phyloP scores from a whole-genome alignment of 345 rosid species.

The Citrus mangshanensis region DNA sequence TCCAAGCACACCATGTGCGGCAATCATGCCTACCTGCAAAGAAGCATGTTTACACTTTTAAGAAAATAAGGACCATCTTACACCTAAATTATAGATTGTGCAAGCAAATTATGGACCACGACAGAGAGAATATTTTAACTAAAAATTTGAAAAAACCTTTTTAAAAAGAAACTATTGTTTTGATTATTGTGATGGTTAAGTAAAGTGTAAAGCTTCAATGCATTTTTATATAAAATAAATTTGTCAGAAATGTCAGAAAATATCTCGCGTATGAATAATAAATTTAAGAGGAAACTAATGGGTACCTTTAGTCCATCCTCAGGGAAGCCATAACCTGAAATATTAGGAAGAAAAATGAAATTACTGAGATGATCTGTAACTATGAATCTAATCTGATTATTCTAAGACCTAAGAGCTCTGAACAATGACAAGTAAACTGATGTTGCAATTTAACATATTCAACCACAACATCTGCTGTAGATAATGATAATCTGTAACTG shows the following conservation, averaged over 20 bases:
- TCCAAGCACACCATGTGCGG: conserved; percentile 68
- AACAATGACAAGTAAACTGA: not conserved
- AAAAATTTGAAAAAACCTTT: not conserved
- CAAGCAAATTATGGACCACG: not conserved
- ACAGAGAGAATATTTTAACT: too few relatives aligned
- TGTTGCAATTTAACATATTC: not conserved
- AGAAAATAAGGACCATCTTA: not conserved
- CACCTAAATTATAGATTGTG: not conserved
- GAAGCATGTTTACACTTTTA: not conserved
- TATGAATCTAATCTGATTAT: not conserved
- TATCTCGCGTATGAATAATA: not conserved
- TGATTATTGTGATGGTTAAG: not conserved
- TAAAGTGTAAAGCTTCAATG: not conserved
- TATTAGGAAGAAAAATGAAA: not conserved
- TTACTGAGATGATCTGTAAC: not conserved
- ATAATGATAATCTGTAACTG: too few relatives aligned
- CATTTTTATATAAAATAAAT: not conserved
- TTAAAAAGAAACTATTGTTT: too few relatives aligned
- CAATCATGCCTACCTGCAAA: conserved; percentile 69
- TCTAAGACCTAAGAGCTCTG: not conserved
- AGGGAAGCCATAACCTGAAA: conserved; percentile 94
- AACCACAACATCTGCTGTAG: not conserved
- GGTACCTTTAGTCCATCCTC: conserved; percentile 89
- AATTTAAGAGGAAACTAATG: not conserved
- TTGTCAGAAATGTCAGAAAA: not conserved